Conservation (phyloP, 2,329 filamentous ascomycete species). For the Cladophialophora yegresii region DNA sequence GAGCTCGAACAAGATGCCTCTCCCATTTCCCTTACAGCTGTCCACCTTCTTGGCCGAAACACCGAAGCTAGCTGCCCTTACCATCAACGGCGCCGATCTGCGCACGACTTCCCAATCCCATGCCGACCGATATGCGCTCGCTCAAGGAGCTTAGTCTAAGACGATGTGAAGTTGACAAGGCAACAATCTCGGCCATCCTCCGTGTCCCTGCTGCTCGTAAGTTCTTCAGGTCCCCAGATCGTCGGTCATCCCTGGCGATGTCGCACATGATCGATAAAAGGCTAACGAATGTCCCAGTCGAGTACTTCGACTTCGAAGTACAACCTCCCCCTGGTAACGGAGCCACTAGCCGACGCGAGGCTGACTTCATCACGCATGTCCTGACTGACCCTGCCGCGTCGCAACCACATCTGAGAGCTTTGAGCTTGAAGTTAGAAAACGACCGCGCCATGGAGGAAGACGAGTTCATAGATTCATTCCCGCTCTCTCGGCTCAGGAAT, state of each 20-base stretch:
- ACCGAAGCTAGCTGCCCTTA: neutral
- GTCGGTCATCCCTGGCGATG: neutral
- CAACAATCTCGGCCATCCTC: neutral
- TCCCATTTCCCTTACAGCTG: neutral
- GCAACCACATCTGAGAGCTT: neutral
- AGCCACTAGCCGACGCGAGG: neutral
- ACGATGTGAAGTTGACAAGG: neutral
- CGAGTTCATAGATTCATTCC: neutral
- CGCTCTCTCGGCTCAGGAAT: neutral
- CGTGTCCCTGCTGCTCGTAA: neutral
- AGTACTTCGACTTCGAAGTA: neutral
- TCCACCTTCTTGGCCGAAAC: neutral
- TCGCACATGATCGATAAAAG: neutral
- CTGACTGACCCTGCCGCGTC: neutral
- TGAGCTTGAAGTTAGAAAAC: neutral
- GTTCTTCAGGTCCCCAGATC: neutral
- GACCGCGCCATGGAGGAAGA: neutral
- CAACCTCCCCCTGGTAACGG: neutral
- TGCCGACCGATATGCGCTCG: neutral
- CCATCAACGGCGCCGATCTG: neutral
- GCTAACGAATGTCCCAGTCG: neutral
- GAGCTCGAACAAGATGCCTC: neutral
- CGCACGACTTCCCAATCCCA: neutral
- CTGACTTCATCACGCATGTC: neutral
- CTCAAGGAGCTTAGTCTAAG: neutral